Evolutionary conservation across 352 stramenopile genomes (phyloP).

Genomic region (Pythium aphanidermatum): DNA sequence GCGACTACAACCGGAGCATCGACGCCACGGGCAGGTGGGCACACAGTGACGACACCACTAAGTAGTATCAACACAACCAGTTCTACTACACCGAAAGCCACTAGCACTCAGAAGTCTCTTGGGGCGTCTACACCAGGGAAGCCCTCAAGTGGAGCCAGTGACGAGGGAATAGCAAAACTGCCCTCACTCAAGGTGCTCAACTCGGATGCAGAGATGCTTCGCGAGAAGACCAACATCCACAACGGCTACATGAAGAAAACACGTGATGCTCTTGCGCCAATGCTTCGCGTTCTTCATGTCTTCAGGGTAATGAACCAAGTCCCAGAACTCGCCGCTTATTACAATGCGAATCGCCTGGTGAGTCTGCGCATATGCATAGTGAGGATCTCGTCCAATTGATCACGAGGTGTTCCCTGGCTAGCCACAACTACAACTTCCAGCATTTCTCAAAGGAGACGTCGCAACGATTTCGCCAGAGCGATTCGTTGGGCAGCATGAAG

Average conservation of each 20-base stretch:
- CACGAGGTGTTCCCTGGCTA: constrained; percentile 14
- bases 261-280: constrained; percentile 51
- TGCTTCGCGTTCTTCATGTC: constrained; percentile 68
- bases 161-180: constrained; percentile 36
- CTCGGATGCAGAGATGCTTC: constrained; percentile 49
- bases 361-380: no score
- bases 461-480: constrained; percentile 68
- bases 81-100: neutral
- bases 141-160: constrained; percentile 5
- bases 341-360: constrained; percentile 78
- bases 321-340: constrained; percentile 61
- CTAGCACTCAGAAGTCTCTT: no score
- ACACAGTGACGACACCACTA: no score
- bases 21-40: constrained; percentile 8
- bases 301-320: constrained; percentile 73
- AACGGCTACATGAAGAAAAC: constrained; percentile 63
- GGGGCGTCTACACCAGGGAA: no score
- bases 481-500: constrained; percentile 68
- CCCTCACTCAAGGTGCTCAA: constrained; percentile 70
- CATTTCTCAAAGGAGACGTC: constrained; percentile 63
- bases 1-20: constrained; percentile 1
- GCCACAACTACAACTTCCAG: constrained; percentile 69
- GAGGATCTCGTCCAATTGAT: no score
- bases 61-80: neutral
- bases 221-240: constrained; percentile 58